Base-by-base conservation (phyloP, 352 stramenopile species). In the Phytophthora chlamydospora region DNA sequence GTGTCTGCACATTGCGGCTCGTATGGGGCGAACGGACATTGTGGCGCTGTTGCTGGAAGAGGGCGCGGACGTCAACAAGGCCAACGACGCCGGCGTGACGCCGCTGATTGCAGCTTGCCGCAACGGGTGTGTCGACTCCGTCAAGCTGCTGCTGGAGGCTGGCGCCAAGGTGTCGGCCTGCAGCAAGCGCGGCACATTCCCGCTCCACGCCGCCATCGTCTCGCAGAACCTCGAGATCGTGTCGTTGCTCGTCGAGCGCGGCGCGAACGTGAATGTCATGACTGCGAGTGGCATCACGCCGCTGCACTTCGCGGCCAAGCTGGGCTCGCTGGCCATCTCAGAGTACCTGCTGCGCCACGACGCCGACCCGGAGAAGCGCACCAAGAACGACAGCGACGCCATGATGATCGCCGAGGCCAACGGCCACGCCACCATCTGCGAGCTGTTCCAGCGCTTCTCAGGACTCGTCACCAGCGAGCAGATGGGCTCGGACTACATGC, bases 311-410 rank as follows among this genome's bases (percentile, higher is more conserved):
- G 83, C 81, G 1, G 85, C 80, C 58, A 89, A 89, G 40, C 60
- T 91, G 35, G 83, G 81, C 2, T 81, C 72, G 5, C 31, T 88
- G 10, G 76, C 72, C 38, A 80, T 90, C 29, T 80, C 77, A 6
- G 74, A 90, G 63, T 81, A 85, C 31, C 49, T 93, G 45, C 48
- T 93, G 38, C 71, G 77, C n/a, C 75, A 90, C 60, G 51, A 86
- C 43, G 84, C 82, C 1, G 78, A 91, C 58, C 78, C 75, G 0
- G 67, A 83, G 56, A 85, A 86, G 50, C 77, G 78, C 58, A 91
- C 84, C 57, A 88, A 85, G 62, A 89, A 86, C 62, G 80, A 88
- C 62, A 93, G 81, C 59, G 80, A 93, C 42, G 81, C 80, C 2
- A 71, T 91, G 47, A 84, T 85, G 81, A 91, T 93, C 51, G 84